Conservation (phyloP, 768 basidiomycete genomes). For the Lenzites betulinus region DNA sequence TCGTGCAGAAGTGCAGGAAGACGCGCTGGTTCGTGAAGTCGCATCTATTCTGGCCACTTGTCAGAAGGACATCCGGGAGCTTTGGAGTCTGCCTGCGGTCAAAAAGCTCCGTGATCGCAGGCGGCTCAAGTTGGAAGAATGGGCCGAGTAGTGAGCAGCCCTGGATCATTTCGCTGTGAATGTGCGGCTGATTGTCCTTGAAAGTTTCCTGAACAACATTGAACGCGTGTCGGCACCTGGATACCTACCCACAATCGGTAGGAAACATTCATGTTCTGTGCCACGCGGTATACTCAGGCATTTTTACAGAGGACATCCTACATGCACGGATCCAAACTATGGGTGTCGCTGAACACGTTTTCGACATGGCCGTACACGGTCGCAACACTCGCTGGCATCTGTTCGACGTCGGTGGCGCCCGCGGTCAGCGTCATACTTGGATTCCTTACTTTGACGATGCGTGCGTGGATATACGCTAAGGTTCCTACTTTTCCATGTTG, state of each 20-base stretch:
- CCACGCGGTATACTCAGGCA: neutral
- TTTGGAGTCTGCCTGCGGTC: conserved; percentile 77
- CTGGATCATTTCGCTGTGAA: neutral
- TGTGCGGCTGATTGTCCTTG: conserved; percentile 16
- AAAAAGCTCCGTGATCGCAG: conserved; percentile 66
- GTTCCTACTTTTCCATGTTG: conserved; percentile 33
- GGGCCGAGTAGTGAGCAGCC: conserved; percentile 79
- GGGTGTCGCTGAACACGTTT: conserved; percentile 83
- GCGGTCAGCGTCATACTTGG: conserved; percentile 79
- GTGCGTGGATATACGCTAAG: conserved; percentile 39
- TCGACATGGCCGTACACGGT: conserved; percentile 79
- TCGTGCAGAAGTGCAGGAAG: conserved; percentile 43
- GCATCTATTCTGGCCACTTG: conserved; percentile 58
- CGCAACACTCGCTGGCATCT: conserved; percentile 78
- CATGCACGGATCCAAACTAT: conserved; percentile 91
- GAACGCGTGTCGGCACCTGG: conserved; percentile 65
- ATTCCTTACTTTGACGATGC: conserved; percentile 85
- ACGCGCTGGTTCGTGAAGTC: conserved; percentile 61
- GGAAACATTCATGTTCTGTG: conserved; percentile 11
- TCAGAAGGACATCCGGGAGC: conserved; percentile 64
- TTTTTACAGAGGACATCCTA: conserved; percentile 70
- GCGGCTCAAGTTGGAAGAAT: conserved; percentile 79
- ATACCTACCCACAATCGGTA: conserved; percentile 79
- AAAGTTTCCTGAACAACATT: conserved; percentile 76
- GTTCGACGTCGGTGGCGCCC: conserved; percentile 83